Base-by-base conservation (phyloP, 2,329 filamentous ascomycete genomes). In the Tolypocladium amazonense region DNA sequence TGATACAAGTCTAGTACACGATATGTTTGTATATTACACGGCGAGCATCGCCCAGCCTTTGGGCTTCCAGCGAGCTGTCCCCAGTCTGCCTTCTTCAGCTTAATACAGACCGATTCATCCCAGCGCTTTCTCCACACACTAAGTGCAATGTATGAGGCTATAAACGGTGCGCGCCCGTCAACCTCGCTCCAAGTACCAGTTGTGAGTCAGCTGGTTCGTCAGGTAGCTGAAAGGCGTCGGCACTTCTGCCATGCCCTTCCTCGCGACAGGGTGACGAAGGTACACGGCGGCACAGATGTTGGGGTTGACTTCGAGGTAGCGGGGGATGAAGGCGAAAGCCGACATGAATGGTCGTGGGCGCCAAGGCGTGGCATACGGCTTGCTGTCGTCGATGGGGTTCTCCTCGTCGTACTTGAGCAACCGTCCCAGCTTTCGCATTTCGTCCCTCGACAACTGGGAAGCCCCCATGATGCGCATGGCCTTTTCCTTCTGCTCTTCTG, bases 241-340 rank as follows among this genome's bases (percentile, higher is more conserved):
- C 62, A 93, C 88, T 74, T 93, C 94, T 4, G 89, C 87, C 65
- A 84, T 69, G 14, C 92, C 92, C 3, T 88, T 88, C 62, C 92
- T 82, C 33, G 91, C 94, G 52, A 97, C 93, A 0, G 94, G 94
- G 77, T 99, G 93, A 60, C 94, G 84, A 63, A 99, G 77, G 73
- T 99, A 99, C 47, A 99, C 92, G 14, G 94, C 94, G 1, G 92
- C 88, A 75, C 94, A 99, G 68, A 97, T 89, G 70, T 92, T 95
- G 74, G 96, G 94, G 79, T 97, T 97, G 67, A 99, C 94, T 77
- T 99, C 95, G 62, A 99, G 84, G 74, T 97, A 99, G 58, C 89
- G 81, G 14, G 94, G 94, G 66, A 99, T 92, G 75, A 96, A 97
- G 30, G 92, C 92, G 75, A 99, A 99, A 0, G 92, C 87, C 57